A percentile compares a stretch with the other conserved stretches of the same genome.
Conservation (phyloP, 78 protist species). For the Pirum gemmata region DNA sequence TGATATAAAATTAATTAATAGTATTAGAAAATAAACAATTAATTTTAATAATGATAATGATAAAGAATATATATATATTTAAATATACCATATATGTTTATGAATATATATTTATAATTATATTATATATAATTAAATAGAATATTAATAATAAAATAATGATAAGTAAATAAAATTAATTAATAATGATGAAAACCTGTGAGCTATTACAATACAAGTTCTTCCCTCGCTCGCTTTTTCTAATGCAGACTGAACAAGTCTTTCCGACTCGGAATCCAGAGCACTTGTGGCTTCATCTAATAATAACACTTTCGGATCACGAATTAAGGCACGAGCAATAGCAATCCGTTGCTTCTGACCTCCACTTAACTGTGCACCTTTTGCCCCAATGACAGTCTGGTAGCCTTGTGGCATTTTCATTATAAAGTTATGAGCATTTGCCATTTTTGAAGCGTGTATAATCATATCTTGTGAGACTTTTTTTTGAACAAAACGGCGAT, state of each 20-base stretch:
- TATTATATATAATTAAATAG: too few species aligned
- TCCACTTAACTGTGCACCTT: constrained; percentile 56
- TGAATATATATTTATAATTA: too few species aligned
- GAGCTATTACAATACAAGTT: constrained; percentile 82
- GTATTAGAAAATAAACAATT: neutral
- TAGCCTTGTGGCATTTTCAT: constrained; percentile 66
- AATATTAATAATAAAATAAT: too few species aligned
- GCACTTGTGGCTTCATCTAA: constrained; percentile 88
- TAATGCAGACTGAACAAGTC: constrained; percentile 65
- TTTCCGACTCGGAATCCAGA: constrained; percentile 80
- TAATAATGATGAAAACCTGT: too few species aligned
- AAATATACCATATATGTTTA: too few species aligned
- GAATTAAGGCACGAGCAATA: constrained; percentile 86
- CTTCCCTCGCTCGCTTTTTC: constrained; percentile 52
- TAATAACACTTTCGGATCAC: constrained; percentile 81
- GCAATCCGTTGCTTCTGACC: constrained; percentile 80
- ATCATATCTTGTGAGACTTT: constrained; percentile 63
- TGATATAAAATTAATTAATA: neutral
- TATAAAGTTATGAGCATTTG: constrained; percentile 88
- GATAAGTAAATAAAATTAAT: too few species aligned
- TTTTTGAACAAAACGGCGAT: neutral
- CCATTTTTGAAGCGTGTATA: constrained; percentile 55
- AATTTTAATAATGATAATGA: neutral
- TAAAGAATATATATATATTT: too few species aligned
- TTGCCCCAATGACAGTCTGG: constrained; percentile 59